These are phyloP conservation scores for Achaetomiella virescens DNA, from an alignment of 495 filamentous ascomycete genomes.

Conservation along the genomic window DNA sequence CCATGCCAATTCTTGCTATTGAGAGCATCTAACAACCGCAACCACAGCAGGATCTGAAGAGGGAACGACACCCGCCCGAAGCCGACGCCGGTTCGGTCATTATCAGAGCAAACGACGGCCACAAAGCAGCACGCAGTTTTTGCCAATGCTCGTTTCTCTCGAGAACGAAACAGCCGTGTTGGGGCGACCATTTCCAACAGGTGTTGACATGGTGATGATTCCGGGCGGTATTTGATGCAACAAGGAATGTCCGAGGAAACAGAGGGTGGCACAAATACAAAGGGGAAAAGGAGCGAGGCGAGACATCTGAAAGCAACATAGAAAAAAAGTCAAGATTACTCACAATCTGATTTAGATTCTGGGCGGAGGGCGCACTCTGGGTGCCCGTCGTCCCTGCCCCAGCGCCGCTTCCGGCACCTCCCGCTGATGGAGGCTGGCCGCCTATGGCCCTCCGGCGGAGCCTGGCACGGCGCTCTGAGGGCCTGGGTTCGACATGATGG, in stretches of 20 bases:
- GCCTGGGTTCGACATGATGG: conserved; percentile 21
- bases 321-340: conserved; percentile 14
- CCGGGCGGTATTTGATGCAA: too few relatives aligned
- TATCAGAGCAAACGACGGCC: too few relatives aligned
- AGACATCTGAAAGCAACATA: not conserved
- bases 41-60: too few relatives aligned
- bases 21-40: too few relatives aligned
- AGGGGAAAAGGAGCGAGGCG: not conserved
- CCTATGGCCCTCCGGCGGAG: conserved; percentile 14
- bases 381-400: conserved; percentile 30
- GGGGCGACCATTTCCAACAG: too few relatives aligned
- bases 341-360: conserved; percentile 94
- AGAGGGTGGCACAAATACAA: not conserved
- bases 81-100: too few relatives aligned
- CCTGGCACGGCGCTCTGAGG: conserved; percentile 13
- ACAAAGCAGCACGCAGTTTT: too few relatives aligned
- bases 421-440: conserved; percentile 25
- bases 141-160: too few relatives aligned
- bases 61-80: too few relatives aligned
- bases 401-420: conserved; percentile 15
- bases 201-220: too few relatives aligned
- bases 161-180: too few relatives aligned
- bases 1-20: too few relatives aligned
- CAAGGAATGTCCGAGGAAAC: not conserved
- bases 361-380: conserved; percentile 57